Evolutionary conservation across 345 rosid genomes (phyloP), one percentile per base, ranked within the genome.

Genomic region (Populus tremula): DNA sequence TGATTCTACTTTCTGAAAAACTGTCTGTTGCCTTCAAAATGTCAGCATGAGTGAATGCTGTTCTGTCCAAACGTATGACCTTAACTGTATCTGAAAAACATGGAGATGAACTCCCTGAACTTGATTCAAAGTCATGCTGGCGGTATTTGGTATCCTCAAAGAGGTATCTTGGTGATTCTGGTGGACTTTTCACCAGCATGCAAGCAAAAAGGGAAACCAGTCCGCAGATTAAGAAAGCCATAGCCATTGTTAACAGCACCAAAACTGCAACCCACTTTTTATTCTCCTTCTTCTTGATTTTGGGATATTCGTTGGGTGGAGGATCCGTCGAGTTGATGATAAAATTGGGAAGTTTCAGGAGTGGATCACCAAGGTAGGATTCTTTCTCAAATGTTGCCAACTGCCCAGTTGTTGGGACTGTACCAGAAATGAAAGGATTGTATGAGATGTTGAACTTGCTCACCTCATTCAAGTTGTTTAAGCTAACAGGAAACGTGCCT

Each of bases 361-460:
- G 78, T 4, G 99, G 98, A 82, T 90, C 84, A 20, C 98, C 99
- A 20, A 93, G 88, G 82, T 85, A 95, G 23, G 97, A 91, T 0
- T 87, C 90, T 76, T 85, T 77, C 35, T 91, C 99, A 54, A 95
- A 84, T 1, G 99, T 95, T 39, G 88, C 81, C 68, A 95, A 76
- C 76, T 93, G 98, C 64, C 99, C 99, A 0, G 93, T 91, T 27
- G 83, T 33, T 18, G 99, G 96, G 71, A 93, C 79, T 70, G 56
- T 53, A 1, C 99, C 99, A 1, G 94, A 85, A 66, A 95, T 87
- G 13, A 84, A 50, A 8, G 89, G 94, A 86, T 95, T 95, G 86
- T 78, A 91, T 13, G 99, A 95, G 83, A 95, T 85, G 80, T 95
- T 93, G 85, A 95, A 93, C 89, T 91, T 90, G 82, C 82, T 95